Conservation (phyloP, 345 rosid species). For the Toxicodendron radicans region DNA sequence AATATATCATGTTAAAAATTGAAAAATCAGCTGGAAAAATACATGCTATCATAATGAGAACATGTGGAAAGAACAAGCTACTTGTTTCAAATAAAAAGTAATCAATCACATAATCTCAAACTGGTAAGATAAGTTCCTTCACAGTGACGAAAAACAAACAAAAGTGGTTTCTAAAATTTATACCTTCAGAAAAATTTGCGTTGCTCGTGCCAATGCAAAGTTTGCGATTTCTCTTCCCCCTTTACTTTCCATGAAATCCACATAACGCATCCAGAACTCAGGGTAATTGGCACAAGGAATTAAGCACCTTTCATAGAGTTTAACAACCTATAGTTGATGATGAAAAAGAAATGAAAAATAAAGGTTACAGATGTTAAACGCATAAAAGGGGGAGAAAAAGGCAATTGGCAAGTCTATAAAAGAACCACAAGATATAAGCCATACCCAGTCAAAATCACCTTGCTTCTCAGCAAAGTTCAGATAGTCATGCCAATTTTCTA, state of each 20-base stretch:
- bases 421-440: conserved; percentile 22
- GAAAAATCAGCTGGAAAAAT: too few species aligned
- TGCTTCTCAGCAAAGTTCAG: conserved; percentile 71
- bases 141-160: conserved; percentile 1
- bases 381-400: not conserved
- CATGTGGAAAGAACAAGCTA: not conserved
- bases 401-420: not conserved
- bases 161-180: conserved; percentile 15
- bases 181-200: conserved; percentile 75
- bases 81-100: not conserved
- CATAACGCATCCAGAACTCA: conserved; percentile 93
- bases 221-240: conserved; percentile 94
- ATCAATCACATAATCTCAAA: not conserved
- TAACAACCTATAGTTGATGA: conserved; percentile 53
- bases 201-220: conserved; percentile 72
- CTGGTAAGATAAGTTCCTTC: not conserved
- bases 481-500: conserved; percentile 86
- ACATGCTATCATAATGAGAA: not conserved
- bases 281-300: conserved; percentile 83
- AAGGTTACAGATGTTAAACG: conserved; percentile 13
- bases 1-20: not conserved
- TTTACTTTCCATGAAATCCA: conserved; percentile 75
- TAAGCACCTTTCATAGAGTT: conserved; percentile 88
- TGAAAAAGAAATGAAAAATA: not conserved
- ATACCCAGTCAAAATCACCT: conserved; percentile 94